A percentile compares a stretch with the other conserved stretches of the same genome.
Conservation (phyloP, 2,329 filamentous ascomycete genomes). For the Stemphylium vesicarium region DNA sequence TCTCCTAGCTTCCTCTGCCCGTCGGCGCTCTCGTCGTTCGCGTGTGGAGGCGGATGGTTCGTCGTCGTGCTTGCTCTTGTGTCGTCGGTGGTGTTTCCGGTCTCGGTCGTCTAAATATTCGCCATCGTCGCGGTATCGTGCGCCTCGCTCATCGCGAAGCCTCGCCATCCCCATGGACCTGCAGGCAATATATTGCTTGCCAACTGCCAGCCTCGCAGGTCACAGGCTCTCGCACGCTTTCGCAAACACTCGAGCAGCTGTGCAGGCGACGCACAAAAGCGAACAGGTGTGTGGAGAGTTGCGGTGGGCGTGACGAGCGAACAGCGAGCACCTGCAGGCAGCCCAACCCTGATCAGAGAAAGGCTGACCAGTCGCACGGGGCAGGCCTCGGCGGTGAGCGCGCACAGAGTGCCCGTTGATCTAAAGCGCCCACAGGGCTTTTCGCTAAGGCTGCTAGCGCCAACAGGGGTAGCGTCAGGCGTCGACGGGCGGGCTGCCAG, state of each 20-base stretch:
- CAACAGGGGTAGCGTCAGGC: conserved; percentile 37
- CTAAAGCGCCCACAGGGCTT: conserved; percentile 34
- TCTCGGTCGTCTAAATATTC: conserved; percentile 37
- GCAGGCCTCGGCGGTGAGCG: conserved; percentile 43
- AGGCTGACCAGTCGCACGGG: conserved; percentile 36
- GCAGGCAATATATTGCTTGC: conserved; percentile 36
- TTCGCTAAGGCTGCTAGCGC: conserved; percentile 28
- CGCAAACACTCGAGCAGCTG: conserved; percentile 39
- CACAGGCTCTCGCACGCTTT: conserved; percentile 30
- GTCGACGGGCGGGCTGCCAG: conserved; percentile 34
- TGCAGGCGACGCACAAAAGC: conserved; percentile 38
- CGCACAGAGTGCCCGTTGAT: conserved; percentile 37
- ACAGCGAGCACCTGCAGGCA: conserved; percentile 40
- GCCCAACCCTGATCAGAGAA: conserved; percentile 29
- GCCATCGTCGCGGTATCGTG: conserved; percentile 40
- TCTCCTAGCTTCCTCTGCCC: conserved; percentile 36
- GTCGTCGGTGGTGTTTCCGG: conserved; percentile 37
- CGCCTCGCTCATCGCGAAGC: conserved; percentile 39
- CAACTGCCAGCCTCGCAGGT: conserved; percentile 37
- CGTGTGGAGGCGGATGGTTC: conserved; percentile 35
- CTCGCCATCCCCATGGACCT: conserved; percentile 43
- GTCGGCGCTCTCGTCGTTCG: conserved; percentile 42
- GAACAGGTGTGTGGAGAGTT: conserved; percentile 31
- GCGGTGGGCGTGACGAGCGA: conserved; percentile 37
- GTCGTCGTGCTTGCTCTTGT: conserved; percentile 34